Base-by-base conservation (phyloP, 2,329 filamentous ascomycete genomes). In the Aspergillus neoniger region DNA sequence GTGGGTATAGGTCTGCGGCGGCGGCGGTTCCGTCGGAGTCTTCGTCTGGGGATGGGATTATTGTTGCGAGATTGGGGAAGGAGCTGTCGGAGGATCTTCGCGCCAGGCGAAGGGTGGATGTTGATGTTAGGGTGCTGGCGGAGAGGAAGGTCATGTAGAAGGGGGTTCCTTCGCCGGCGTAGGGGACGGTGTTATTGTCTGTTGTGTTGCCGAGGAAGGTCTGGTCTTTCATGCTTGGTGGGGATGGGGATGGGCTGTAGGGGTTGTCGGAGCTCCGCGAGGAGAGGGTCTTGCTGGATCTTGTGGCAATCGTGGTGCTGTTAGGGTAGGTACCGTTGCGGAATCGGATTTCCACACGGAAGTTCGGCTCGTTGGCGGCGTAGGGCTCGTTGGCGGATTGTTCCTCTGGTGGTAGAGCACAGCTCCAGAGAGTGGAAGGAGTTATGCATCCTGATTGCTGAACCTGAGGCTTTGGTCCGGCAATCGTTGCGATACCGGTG, bases 161-260 rank as follows among this genome's bases (percentile, higher is more conserved):
- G 0, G 94, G 93, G 0, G 94, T 96, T 8, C 88, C 84, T 77
- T 96, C 93, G 65, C 93, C 93, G 1, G 88, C 88, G 74, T 94
- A 96, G 4, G 88, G 84, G 69, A 83, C 82, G 12, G 83, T 80
- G 63, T 91, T 86, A 0, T 84, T 83, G 69, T 98, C 94, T 0
- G 92, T 96, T 0, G 91, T 93, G 71, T 92, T 91, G 4, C 93
- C 92, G 7, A 97, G 76, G 70, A 97, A 96, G 63, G 80, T 84
- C 76, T 91, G 89, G 61, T 98, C 93, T 41, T 86, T 79, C 25
- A 85, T 80, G 28, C 72, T 77, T 15, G 83, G 83, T 4, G 82
- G 74, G n/a, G 71, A 63, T 15, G 83, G 82, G 10, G 76, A 77
- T 0, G 82, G 76, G 6, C 73, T 70, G 61, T 80, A 83, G 5